phyloP scores from a whole-genome alignment of 1,284 basidiomycete species.

The Hortiboletus rubellus region DNA sequence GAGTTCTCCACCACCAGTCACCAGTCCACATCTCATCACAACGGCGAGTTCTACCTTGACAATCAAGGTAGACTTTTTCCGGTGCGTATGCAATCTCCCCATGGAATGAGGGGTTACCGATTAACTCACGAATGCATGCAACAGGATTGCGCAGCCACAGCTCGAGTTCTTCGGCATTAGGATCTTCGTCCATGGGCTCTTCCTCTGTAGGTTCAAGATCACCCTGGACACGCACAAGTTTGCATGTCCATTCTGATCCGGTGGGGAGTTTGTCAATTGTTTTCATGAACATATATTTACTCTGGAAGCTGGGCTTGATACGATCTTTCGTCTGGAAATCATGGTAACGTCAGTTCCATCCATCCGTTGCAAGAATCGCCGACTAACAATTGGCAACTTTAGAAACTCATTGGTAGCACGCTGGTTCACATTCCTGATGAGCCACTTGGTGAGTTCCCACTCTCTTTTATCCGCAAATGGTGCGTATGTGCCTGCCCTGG shows the following conservation, averaged over 20 bases:
- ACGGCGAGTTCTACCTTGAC: not conserved
- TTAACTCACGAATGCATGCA: slow-evolving; percentile 33
- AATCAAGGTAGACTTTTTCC: slow-evolving; percentile 16
- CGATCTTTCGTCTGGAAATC: no score
- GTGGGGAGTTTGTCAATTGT: slow-evolving; percentile 20
- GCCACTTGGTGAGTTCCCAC: slow-evolving; percentile 12
- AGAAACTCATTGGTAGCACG: slow-evolving; percentile 2
- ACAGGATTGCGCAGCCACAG: slow-evolving; percentile 32
- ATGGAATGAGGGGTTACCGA: slow-evolving; percentile 27
- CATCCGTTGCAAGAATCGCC: no score
- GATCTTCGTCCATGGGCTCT: not conserved
- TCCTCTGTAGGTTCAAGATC: not conserved
- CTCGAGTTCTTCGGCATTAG: slow-evolving; percentile 26
- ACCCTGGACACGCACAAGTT: slow-evolving; percentile 19
- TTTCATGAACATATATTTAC: slow-evolving; percentile 24
- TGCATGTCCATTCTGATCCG: slow-evolving; percentile 25
- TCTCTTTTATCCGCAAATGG: slow-evolving; percentile 3
- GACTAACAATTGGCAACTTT: slow-evolving; percentile 11
- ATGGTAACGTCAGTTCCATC: no score
- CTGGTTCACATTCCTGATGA: slow-evolving; percentile 5
- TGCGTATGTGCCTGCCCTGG: not conserved
- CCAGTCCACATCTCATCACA: slow-evolving; percentile 32
- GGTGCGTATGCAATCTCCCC: slow-evolving; percentile 22
- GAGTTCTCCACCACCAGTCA: slow-evolving; percentile 36
- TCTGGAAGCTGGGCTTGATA: not conserved